Percentiles rank a stretch among this genome's conserved stretches.
Evolutionary conservation across 1,284 basidiomycete species (phyloP).

Genomic region (Rhodotorula mucilaginosa): DNA sequence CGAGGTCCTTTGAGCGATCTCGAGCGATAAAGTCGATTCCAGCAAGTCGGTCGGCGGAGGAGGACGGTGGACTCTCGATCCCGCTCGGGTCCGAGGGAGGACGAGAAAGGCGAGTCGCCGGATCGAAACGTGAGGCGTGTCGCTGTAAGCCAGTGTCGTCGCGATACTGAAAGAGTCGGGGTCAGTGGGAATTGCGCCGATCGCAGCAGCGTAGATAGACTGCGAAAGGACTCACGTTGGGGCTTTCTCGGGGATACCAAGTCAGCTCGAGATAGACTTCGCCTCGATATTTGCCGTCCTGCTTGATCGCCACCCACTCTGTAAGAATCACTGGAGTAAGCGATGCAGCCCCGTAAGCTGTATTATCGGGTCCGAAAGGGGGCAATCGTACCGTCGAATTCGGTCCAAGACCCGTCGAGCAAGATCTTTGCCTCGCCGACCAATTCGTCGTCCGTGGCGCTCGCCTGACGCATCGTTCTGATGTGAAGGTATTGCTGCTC

Average conservation of each 20-base stretch:
- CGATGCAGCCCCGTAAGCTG: no score
- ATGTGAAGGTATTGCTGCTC: conserved; percentile 14
- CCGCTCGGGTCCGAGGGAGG: no score
- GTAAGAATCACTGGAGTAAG: background rate
- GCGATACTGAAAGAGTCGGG: no score
- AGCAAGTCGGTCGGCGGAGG: background rate
- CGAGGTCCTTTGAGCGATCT: background rate
- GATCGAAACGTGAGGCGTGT: no score
- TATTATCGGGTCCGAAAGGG: background rate
- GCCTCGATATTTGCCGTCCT: conserved; percentile 14
- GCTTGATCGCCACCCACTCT: conserved; percentile 28
- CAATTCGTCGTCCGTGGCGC: conserved; percentile 10
- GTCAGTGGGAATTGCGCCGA: background rate
- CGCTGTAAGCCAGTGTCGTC: no score
- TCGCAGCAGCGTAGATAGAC: background rate
- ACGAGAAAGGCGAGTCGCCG: no score
- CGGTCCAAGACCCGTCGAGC: conserved; percentile 17
- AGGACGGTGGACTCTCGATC: no score
- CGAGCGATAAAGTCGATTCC: no score
- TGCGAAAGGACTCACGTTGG: no score
- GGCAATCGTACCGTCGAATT: conserved; percentile 30
- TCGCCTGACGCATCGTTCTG: conserved; percentile 6
- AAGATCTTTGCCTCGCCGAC: conserved; percentile 18
- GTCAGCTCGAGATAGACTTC: conserved; percentile 32
- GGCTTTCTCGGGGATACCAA: conserved; percentile 11